A percentile compares a stretch with the other conserved stretches of the same genome.
These are phyloP conservation scores for Aspergillus carbonarius DNA, from an alignment of 2,329 filamentous ascomycete species.

Conservation along the genomic window DNA sequence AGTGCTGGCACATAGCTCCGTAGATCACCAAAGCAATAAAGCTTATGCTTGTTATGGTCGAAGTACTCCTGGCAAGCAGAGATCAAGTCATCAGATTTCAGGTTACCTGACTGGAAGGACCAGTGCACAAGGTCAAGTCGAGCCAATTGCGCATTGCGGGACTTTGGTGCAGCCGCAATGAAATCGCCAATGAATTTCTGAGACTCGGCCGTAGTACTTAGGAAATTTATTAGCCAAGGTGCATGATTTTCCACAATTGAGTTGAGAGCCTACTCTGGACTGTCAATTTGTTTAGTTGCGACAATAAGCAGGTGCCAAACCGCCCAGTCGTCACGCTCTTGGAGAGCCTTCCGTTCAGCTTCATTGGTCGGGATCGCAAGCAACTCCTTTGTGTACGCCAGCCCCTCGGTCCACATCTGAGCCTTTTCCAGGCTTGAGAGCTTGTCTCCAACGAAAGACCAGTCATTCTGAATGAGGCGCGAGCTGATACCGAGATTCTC, in stretches of 20 bases:
- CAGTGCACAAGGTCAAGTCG: constrained; percentile 32
- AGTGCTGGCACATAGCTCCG: constrained; percentile 34
- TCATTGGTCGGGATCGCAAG: constrained; percentile 37
- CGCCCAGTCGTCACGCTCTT: constrained; percentile 46
- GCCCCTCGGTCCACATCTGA: constrained; percentile 40
- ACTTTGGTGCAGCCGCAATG: constrained; percentile 35
- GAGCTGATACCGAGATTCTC: constrained; percentile 44
- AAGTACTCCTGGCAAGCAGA: constrained; percentile 42
- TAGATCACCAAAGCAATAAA: constrained; percentile 49
- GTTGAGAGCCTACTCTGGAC: constrained; percentile 32
- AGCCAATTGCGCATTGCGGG: constrained; percentile 45
- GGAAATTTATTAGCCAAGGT: constrained; percentile 10
- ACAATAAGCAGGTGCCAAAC: constrained; percentile 46
- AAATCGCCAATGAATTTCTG: constrained; percentile 38
- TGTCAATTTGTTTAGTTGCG: constrained; percentile 32
- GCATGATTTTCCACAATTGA: neutral
- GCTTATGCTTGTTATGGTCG: constrained; percentile 41
- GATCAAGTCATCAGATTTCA: constrained; percentile 34
- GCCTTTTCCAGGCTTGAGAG: constrained; percentile 38
- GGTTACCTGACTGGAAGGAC: constrained; percentile 26
- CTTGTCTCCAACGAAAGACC: constrained; percentile 41
- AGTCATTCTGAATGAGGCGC: constrained; percentile 45
- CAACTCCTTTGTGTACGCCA: constrained; percentile 37
- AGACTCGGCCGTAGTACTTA: constrained; percentile 32
- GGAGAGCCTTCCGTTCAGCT: constrained; percentile 27